These are phyloP conservation scores for Cantharellus cinnabarinus DNA, from an alignment of 768 basidiomycete genomes.

Conservation along the genomic window DNA sequence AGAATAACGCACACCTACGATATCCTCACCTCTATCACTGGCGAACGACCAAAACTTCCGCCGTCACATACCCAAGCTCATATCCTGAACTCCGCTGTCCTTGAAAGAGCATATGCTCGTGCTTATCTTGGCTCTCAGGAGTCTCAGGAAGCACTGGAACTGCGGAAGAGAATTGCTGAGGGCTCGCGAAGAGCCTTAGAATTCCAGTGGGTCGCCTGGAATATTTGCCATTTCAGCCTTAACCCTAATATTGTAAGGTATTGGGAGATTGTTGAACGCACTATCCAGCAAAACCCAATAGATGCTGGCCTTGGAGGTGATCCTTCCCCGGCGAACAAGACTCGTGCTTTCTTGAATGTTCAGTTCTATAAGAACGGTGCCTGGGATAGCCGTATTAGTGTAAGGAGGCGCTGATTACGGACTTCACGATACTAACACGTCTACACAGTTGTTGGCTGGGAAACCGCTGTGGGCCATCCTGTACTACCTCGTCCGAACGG, in stretches of 20 bases:
- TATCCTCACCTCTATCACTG: conserved; percentile 53
- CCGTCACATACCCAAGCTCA: conserved; percentile 67
- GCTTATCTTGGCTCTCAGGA: conserved; percentile 49
- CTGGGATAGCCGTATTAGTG: conserved; percentile 82
- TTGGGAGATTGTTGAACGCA: conserved; percentile 63
- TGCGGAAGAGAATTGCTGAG: conserved; percentile 53
- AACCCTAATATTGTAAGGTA: conserved; percentile 19
- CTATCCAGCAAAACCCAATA: conserved; percentile 57
- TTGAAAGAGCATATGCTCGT: conserved; percentile 66
- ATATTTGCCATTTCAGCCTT: background rate
- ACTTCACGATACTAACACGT: background rate
- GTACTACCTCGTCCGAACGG: conserved; percentile 81
- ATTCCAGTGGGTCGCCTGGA: conserved; percentile 32
- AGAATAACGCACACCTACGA: conserved; percentile 25
- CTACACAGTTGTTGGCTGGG: conserved; percentile 50
- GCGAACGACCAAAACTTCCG: conserved; percentile 53
- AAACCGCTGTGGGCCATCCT: conserved; percentile 85
- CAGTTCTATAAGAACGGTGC: conserved; percentile 57
- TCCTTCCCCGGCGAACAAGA: conserved; percentile 73
- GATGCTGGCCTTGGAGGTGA: conserved; percentile 83
- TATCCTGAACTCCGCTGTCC: conserved; percentile 56
- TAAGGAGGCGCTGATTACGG: conserved; percentile 16
- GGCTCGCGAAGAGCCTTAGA: conserved; percentile 72
- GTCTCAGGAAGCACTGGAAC: conserved; percentile 39
- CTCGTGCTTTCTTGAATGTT: conserved; percentile 70